Percentiles rank a stretch among this genome's conserved stretches.
phyloP scores from a whole-genome alignment of 768 basidiomycete species.

The Saitozyma sp. region DNA sequence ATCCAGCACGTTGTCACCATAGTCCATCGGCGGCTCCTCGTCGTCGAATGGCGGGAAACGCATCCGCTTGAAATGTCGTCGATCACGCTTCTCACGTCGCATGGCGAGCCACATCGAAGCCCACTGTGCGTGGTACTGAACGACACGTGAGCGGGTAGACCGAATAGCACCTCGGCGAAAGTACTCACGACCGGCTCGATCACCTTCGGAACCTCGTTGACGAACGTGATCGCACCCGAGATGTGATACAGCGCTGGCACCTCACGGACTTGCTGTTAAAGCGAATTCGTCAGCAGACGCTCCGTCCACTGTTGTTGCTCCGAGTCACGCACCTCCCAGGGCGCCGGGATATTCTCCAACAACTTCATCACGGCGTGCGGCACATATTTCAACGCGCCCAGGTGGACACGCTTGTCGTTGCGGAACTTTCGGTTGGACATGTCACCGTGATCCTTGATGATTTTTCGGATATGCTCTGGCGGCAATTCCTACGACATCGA shows the following conservation, averaged over 20 bases:
- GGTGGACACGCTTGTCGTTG: constrained; percentile 98
- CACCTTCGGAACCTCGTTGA: constrained; percentile 94
- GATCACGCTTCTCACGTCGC: constrained; percentile 96
- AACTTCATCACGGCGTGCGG: constrained; percentile 99
- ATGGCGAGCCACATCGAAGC: constrained; percentile 99
- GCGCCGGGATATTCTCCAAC: constrained; percentile 94
- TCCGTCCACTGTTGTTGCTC: constrained; percentile 2
- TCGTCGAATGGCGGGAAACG: constrained; percentile 99
- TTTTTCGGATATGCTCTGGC: constrained; percentile 97
- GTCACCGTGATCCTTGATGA: constrained; percentile 98
- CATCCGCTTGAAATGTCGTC: constrained; percentile 99
- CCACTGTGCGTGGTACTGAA: constrained; percentile 92
- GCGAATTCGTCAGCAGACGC: constrained; percentile 7
- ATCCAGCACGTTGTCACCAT: constrained; percentile 97
- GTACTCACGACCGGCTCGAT: constrained; percentile 77
- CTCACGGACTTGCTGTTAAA: constrained; percentile 81
- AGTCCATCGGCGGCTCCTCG: constrained; percentile 97
- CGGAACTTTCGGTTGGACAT: constrained; percentile 99
- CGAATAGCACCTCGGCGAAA: not conserved
- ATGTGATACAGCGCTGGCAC: constrained; percentile 98
- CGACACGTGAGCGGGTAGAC: constrained; percentile 2
- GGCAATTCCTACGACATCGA: constrained; percentile 71
- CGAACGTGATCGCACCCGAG: constrained; percentile 98
- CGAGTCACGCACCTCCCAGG: constrained; percentile 68
- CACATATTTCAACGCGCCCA: constrained; percentile 91